Base-by-base conservation (phyloP, 2,329 filamentous ascomycete species). In the Dryadomyces sulphureus region DNA sequence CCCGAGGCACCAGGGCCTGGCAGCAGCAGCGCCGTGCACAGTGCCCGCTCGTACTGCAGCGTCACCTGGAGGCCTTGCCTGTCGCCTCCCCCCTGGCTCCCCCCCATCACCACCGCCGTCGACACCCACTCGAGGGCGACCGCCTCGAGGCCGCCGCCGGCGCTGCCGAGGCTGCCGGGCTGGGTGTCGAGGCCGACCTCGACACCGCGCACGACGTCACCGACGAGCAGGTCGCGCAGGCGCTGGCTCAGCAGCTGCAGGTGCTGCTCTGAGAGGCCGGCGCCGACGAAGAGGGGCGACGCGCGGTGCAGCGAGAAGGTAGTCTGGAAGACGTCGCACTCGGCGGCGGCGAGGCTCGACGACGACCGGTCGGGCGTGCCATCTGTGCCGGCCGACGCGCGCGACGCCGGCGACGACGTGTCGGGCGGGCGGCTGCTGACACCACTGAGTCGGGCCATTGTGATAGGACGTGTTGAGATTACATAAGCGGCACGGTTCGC, bases 131-230 rank as follows among this genome's bases (percentile, higher is more conserved):
- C 62, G 22, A 75, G 65, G 12, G 61, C 61, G 1, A 77, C 70
- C 5, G 55, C 55, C 49, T 69, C 65, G 19, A 78, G 53, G 2
- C 65, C 60, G 1, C 68, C 68, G 22, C 11, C 24, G 17, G 63
- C 64, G 22, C 54, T 55, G 11, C 49, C 52, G 5, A 72, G 54
- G 0, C 67, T 67, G 17, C n/a, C n/a, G n/a, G n/a, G n/a, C n/a
- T n/a, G n/a, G n/a, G n/a, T n/a, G 11, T 49, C 52, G 5, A 72
- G 54, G 0, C 67, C 67, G 17, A 79, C 66, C 51, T 77, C 72
- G 17, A 78, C 68, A 38, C 75, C 75, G 46, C 75, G 70, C n/a
- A 78, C 70, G 1, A 75, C 68, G 52, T 78, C 74, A 16, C 74
- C 74, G 0, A 76, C 72, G 0, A 78, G 64, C 1, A 63, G 63